Base-by-base conservation (phyloP, 169 alveolate species). In the Cryptosporidium sp. region DNA sequence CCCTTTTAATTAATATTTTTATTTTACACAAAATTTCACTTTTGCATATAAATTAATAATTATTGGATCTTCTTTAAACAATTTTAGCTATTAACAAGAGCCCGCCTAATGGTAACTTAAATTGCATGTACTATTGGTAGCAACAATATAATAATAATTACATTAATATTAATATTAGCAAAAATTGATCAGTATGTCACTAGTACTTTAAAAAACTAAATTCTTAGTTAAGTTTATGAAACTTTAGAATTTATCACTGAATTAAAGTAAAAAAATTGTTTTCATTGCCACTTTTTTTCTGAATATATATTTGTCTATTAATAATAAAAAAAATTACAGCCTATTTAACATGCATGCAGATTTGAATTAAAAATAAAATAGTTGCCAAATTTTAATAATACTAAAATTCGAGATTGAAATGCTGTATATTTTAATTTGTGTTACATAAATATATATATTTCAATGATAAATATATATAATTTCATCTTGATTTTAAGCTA, bases 61-160 rank as follows among this genome's bases (percentile, higher is more conserved):
- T 56, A 21, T 56, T 56, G 67, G 67, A 56, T 56, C 67, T 56
- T 26, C 65, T 6, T 9, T 56, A 8, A 56, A 56, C 37, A n/a
- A 9, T 23, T 56, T n/a, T 23, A 56, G 35, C 67, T 26, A 56
- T 5, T 42, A 8, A 0, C 6, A 26, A n/a, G 8, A 23, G n/a
- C 67, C 67, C 67, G 67, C 67, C 67, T 56, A 56, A 56, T 56
- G 29, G 67, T 23, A 48, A 48, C 56, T 48, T 48, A 14, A 48
- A 14, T 48, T 16, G 23, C 56, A 48, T 48, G 7, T 48, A 48
- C 0, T 48, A 0, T 14, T 48, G 56, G 56, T 48, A 48, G 56
- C 6, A 48, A 21, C 6, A 48, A 7, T 0, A 42, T 42, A 42
- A 8, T 42, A 48, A 16, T 16, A 48, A 48, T 48, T 48, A 48